Evolutionary conservation across 2,329 filamentous ascomycete species (phyloP), one percentile per base, ranked within the genome.

Genomic region (Verticillium isaacii): DNA sequence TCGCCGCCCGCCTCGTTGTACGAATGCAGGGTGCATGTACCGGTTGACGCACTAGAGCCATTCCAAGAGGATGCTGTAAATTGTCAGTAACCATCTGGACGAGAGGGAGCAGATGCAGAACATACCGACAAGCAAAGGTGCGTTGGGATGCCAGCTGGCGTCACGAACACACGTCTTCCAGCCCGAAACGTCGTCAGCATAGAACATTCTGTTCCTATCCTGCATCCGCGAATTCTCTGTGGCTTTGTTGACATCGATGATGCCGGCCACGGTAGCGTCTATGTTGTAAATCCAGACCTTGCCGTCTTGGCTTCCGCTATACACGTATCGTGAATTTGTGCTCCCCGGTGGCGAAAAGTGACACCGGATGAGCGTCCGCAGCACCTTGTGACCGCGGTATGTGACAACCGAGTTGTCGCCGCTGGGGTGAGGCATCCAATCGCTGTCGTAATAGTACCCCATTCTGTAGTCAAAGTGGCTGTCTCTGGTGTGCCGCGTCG

Each of bases 201-300:
- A 89, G 58, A 85, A 83, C 32, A 81, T 81, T 45, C 79, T 78
- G 3, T 81, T 73, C 8, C 58, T 23, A 32, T 85, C 83, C 14
- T 80, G 76, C 1, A 86, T 85, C 45, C 88, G 79, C 11, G 85
- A 84, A 65, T 86, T 82, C 63, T 80, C 79, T 0, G 92, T 96
- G 1, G 90, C 88, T 64, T 82, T 77, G 54, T 85, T 83, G 7
- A 97, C 93, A 71, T 98, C 88, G 56, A 99, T 88, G 52, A 84
- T 87, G 5, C 85, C 86, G 0, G 91, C 92, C 12, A 91, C 71
- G 0, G 93, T 97, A 36, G 92, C 93, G 71, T 99, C 93, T 76
- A 98, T 79, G 71, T 98, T 98, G 84, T 91, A 99, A 52, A 98
- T 85, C 68, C 93, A 94, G 0, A 97, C 90, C 63, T 90, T 90